A percentile compares a stretch with the other conserved stretches of the same genome.
These are phyloP conservation scores for Boletellus sp. DNA, from an alignment of 768 basidiomycete genomes.

Conservation along the genomic window DNA sequence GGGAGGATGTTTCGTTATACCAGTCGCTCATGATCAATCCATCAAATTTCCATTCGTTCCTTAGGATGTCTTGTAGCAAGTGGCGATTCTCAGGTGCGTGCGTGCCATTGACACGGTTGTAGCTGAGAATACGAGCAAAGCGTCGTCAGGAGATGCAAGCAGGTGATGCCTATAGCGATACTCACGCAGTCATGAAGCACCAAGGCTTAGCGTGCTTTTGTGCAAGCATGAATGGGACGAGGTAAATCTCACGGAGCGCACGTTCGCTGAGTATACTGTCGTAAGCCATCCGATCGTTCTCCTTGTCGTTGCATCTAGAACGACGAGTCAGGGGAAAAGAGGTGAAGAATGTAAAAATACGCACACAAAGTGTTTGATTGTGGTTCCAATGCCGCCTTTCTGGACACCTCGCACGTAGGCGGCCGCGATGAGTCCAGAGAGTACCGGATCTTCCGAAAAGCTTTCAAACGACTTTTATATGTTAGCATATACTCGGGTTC, in stretches of 20 bases:
- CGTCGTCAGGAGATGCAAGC: neutral
- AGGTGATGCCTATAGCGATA: conserved; percentile 1
- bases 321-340: neutral
- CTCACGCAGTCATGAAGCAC: conserved; percentile 57
- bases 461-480: conserved; percentile 61
- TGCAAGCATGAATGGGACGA: conserved; percentile 60
- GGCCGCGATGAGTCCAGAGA: conserved; percentile 67
- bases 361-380: conserved; percentile 84
- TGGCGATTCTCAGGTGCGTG: conserved; percentile 64
- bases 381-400: conserved; percentile 66
- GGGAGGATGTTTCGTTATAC: conserved; percentile 33
- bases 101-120: conserved; percentile 71
- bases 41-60: conserved; percentile 73
- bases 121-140: conserved; percentile 36
- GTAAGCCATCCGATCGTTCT: conserved; percentile 68
- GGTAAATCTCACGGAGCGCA: conserved; percentile 56
- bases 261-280: conserved; percentile 48
- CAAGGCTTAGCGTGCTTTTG: conserved; percentile 51
- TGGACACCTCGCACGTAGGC: conserved; percentile 79
- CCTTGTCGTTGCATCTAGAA: conserved; percentile 72
- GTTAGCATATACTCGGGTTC: conserved; percentile 7
- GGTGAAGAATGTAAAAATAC: conserved; percentile 6
- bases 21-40: conserved; percentile 82
- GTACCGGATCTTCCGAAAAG: conserved; percentile 74
- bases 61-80: conserved; percentile 58